Evolutionary conservation across 192 early-diverging fungal genomes (phyloP), one percentile per base, ranked within the genome.

Genomic region (Podila minutissima): DNA sequence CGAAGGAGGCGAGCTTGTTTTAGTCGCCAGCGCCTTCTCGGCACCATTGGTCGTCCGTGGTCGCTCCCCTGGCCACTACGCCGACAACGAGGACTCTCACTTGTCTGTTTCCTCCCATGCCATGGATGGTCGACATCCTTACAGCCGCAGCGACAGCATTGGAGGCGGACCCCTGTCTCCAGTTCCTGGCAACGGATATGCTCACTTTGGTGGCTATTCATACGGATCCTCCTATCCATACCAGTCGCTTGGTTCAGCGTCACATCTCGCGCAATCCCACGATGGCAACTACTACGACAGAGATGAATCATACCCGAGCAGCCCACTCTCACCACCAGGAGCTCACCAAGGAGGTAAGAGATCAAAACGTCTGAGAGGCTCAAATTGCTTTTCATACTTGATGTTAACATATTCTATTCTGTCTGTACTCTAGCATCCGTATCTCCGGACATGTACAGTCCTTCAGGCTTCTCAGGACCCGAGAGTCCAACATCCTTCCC

Each of bases 51-150:
- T 98, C 1, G 97, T 99, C 10, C 90, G 97, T 65, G 97, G 97
- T 20, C 93, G 97, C 24, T 93, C 93, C 24, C 97, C 97, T 9
- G 96, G 95, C 12, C 97, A 99, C 64, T 99, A 99, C 72, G 91
- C 91, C 17, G 93, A 96, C 69, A 89, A 81, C 51, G 84, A 84
- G 31, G 86, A 86, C 2, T 62, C 46, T 5, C 22, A 33, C 5
- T 48, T 62, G 19, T 66, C 29, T 9, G 41, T 49, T 33, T 65
- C 49, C 26, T 33, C 12, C 4, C 66, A 55, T 53, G 19, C 33
- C 13, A 53, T 49, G n/a, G 55, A 55, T 24, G 53, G 53, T 26
- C 53, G 53, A 22, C 53, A 55, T 26, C n/a, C n/a, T 26, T 55
- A 55, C 53, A 55, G 24, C 53, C 53, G 77, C 64, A 73, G 72